Percentiles rank a stretch among this genome's conserved stretches.
Conservation (phyloP, 2,329 filamentous ascomycete genomes). For the Colletotrichum chrysophilum region DNA sequence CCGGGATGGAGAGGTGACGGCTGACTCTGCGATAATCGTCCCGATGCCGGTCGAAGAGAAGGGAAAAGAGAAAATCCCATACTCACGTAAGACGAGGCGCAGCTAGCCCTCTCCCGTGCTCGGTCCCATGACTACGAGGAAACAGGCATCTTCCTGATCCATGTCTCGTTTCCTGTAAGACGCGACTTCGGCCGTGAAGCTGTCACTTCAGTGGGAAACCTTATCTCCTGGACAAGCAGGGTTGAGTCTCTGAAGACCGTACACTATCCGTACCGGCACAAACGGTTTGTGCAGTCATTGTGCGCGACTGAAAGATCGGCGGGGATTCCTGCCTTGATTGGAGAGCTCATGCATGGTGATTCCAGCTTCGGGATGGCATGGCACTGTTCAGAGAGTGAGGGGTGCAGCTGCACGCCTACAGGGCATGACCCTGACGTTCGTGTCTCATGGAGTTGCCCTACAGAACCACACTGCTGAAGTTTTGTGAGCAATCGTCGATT, state of each 20-base stretch:
- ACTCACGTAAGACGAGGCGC: constrained; percentile 11
- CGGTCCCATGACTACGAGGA: background rate
- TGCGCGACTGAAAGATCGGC: background rate
- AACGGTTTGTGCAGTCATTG: constrained; percentile 1
- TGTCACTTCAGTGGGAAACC: constrained; percentile 17
- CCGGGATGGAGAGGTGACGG: background rate
- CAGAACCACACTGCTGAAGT: constrained; percentile 3
- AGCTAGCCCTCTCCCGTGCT: constrained; percentile 2
- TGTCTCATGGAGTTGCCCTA: constrained; percentile 15
- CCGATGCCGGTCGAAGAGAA: background rate
- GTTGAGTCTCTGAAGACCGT: background rate
- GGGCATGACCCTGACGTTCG: constrained; percentile 4
- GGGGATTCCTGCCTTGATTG: background rate
- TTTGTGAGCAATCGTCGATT: constrained; percentile 13
- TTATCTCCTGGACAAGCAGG: constrained; percentile 17
- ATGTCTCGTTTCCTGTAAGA: constrained; percentile 1
- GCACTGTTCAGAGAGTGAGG: constrained; percentile 11
- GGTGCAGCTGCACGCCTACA: constrained; percentile 7
- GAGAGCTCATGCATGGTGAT: constrained; percentile 13
- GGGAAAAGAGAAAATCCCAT: constrained; percentile 14
- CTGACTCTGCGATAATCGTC: background rate
- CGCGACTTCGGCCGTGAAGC: constrained; percentile 3
- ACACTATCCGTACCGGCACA: background rate
- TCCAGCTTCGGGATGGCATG: constrained; percentile 13
- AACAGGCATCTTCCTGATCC: constrained; percentile 4